A percentile compares a stretch with the other conserved stretches of the same genome.
Evolutionary conservation across 2,329 filamentous ascomycete species (phyloP).

Genomic region (Penicillium sp.): DNA sequence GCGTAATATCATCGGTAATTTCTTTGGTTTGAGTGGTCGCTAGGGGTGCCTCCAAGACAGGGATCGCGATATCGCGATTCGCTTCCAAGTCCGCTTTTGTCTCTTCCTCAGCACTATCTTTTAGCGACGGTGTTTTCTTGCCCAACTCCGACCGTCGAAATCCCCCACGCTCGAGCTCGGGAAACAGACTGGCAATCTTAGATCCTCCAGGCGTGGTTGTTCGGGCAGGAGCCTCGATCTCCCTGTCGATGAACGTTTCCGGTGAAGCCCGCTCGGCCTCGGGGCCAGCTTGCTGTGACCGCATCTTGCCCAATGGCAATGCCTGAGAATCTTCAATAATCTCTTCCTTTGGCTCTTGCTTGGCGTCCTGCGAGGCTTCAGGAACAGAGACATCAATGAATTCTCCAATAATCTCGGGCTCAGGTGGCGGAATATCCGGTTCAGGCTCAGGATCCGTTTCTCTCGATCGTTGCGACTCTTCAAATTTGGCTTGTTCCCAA

Average conservation of each 20-base stretch:
- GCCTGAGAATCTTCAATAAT: slow-evolving; percentile 14
- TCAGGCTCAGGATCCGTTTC: slow-evolving; percentile 26
- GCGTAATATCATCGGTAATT: slow-evolving; percentile 44
- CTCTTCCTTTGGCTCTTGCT: neutral
- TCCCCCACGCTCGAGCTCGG: slow-evolving; percentile 35
- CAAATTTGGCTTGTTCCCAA: slow-evolving; percentile 33
- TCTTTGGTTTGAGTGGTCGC: slow-evolving; percentile 38
- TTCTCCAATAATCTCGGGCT: slow-evolving; percentile 26
- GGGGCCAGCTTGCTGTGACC: slow-evolving; percentile 21
- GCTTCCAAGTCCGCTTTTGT: slow-evolving; percentile 28
- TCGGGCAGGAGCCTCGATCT: slow-evolving; percentile 23
- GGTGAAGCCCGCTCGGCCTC: slow-evolving; percentile 1
- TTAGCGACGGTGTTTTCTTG: slow-evolving; percentile 28
- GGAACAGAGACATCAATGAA: slow-evolving; percentile 30
- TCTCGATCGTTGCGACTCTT: slow-evolving; percentile 23
- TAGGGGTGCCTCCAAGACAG: slow-evolving; percentile 47
- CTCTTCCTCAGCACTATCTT: slow-evolving; percentile 45
- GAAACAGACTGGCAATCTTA: slow-evolving; percentile 38
- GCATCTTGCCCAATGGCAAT: slow-evolving; percentile 24
- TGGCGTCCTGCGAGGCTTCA: slow-evolving; percentile 21
- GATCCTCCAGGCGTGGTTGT: slow-evolving; percentile 24
- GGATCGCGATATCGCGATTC: slow-evolving; percentile 48
- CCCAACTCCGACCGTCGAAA: slow-evolving; percentile 30
- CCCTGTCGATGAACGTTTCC: slow-evolving; percentile 17
- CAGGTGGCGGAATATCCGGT: slow-evolving; percentile 18